phyloP scores from a whole-genome alignment of 805 yeast species.

The Ogataea trehalophila region DNA sequence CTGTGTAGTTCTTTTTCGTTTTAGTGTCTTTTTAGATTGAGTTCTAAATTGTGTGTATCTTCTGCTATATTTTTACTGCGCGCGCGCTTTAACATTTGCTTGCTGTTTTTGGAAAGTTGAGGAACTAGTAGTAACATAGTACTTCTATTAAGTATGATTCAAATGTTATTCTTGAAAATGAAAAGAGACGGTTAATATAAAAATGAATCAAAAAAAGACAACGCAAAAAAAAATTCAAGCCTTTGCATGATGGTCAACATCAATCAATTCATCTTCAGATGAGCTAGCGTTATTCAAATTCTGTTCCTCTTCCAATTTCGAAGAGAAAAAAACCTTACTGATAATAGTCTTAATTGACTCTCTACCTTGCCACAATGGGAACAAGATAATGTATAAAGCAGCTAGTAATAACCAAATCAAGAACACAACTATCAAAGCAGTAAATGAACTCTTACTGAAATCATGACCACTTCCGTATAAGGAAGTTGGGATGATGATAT shows the following conservation, averaged over 20 bases:
- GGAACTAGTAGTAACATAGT: neutral
- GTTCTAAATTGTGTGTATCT: neutral
- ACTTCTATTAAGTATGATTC: too few relatives aligned
- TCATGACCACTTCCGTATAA: constrained; percentile 32
- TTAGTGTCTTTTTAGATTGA: neutral
- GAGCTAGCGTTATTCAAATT: too few relatives aligned
- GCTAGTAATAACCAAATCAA: constrained; percentile 34
- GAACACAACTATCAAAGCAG: constrained; percentile 34
- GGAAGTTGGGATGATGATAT: constrained; percentile 29
- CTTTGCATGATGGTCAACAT: too few relatives aligned
- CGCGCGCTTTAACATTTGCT: neutral
- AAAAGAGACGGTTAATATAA: too few relatives aligned
- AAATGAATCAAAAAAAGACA: too few relatives aligned
- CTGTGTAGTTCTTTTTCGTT: neutral
- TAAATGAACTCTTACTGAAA: constrained; percentile 33
- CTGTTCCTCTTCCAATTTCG: neutral
- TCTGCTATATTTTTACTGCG: neutral
- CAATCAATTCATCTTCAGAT: too few relatives aligned
- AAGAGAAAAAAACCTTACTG: neutral
- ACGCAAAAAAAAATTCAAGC: too few relatives aligned
- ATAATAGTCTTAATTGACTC: constrained; percentile 6
- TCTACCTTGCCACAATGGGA: constrained; percentile 34
- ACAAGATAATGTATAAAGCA: constrained; percentile 31
- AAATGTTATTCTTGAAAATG: too few relatives aligned
- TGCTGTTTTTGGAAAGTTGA: neutral